Evolutionary conservation across 129 eudicot species (phyloP), one percentile per base, ranked within the genome.

Genomic region (Flaveria brownii): DNA sequence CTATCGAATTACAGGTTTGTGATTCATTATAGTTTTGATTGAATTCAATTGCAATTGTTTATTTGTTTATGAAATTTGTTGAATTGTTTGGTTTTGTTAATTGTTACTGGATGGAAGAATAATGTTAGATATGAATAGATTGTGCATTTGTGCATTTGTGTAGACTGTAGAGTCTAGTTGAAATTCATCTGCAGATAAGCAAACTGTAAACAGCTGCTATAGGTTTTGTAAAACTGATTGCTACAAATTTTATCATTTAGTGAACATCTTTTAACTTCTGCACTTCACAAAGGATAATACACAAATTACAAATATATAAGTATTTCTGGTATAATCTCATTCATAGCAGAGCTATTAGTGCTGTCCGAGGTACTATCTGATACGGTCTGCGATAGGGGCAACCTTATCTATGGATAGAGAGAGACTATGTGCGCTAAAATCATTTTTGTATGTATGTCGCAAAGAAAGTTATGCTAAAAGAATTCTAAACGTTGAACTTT

Each of bases 1-100:
- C 59, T 90, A 87, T n/a, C 86, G 69, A 77, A 83, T 90, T 46
- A 87, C 86, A 75, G 92, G 96, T 90, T 71, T 57, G 70, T 0
- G 16, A 15, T 18, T 47, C 23, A 1, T 18, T 30, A 10, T 10
- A 26, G n/a, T 25, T 76, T 11, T 25, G 9, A 9, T 76, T 51
- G 41, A 39, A 52, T 15, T 68, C 17, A 2, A 23, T 43, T 56
- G 70, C 39, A 68, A 43, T 68, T 69, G 68, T 43, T 59, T 43
- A 10, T 43, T 43, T 43, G 11, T 43, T 63, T 51, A 26, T 43
- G 14, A 33, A 60, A 51, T 49, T 17, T 76, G 18, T 23, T 47
- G 12, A 54, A 75, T 47, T 49, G 5, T 46, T 49, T 60, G 17
- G 61, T n/a, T 61, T 72, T 61, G 41, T 5, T 36, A 36, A 0